Evolutionary conservation across 495 filamentous ascomycete species (phyloP).

Genomic region (Xylaria longipes): DNA sequence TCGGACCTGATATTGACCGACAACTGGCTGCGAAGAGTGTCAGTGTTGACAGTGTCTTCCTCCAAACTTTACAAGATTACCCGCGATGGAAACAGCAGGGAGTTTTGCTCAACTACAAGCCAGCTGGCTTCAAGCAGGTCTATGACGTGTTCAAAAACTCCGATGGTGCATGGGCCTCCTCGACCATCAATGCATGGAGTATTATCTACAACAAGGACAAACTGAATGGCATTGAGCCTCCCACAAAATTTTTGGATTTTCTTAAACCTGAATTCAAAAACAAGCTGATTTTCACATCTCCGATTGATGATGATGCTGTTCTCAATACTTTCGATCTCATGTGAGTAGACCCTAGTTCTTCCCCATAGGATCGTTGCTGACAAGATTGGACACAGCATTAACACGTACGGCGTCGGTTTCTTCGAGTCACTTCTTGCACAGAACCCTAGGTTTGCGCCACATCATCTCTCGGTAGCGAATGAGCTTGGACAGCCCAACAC

Average conservation of each 20-base stretch:
- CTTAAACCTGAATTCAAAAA: neutral
- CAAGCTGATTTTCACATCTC: neutral
- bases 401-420: neutral
- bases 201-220: slow-evolving; percentile 6
- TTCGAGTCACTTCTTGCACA: neutral
- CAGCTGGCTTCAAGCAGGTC: neutral
- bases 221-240: neutral
- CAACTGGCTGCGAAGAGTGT: neutral
- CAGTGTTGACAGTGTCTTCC: neutral
- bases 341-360: neutral
- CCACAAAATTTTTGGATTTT: neutral
- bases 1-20: neutral
- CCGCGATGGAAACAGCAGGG: neutral
- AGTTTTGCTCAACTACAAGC: slow-evolving; percentile 5
- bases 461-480: neutral
- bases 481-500: neutral
- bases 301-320: neutral
- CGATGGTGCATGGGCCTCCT: neutral
- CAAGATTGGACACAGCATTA: neutral
- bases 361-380: neutral
- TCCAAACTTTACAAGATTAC: neutral
- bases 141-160: neutral
- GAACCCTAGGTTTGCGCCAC: neutral
- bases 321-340: neutral
- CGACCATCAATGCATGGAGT: neutral